Base-by-base conservation (phyloP, 1,139 yeast species). In the Debaryomyces sp. region DNA sequence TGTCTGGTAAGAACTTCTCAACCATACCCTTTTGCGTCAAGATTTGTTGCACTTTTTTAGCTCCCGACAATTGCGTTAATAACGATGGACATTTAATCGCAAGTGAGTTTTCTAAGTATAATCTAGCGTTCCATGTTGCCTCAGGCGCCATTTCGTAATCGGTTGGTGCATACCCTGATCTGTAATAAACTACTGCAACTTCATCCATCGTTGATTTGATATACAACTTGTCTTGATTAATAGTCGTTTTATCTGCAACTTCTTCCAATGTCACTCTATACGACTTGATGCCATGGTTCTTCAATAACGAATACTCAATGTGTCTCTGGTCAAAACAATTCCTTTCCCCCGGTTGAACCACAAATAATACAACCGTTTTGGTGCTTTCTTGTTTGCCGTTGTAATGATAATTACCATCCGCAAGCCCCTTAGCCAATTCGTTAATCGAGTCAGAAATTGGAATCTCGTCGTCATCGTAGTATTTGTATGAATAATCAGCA, bases 41-140 rank as follows among this genome's bases (percentile, higher is more conserved):
- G 29, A 91, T 72, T 64, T 95, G 99, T 70, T 94, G 99, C 42
- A 94, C 78, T 64, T 94, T 94, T 62, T 94, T 95, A 10, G 96
- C 84, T 0, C 99, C 99, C 27, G 96, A 83, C 50, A 94, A 75
- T 67, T 95, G 99, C 2, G 96, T 90, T 52, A 89, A 72, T 30
- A 94, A 71, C 3, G 96, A 85, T 3, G 99, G 99, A 54, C 97
- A 92, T 65, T 94, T 92, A 53, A 94, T 86, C 1, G 98, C 96
- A 46, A 73, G 69, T 6, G 94, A 79, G 23, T 81, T 77, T 64
- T 94, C 99, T 50, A 94, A 75, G 38, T 72, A 64, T 21, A 81
- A 73, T 60, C 99, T 80, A 8, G 89, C 85, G 13, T 78, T 78
- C 99, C 99, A 95, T 38, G 89, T 83, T 13, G 64, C 65, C 13